phyloP scores from a whole-genome alignment of 164 flowering plant genomes.

The Dillenia turbinata region DNA sequence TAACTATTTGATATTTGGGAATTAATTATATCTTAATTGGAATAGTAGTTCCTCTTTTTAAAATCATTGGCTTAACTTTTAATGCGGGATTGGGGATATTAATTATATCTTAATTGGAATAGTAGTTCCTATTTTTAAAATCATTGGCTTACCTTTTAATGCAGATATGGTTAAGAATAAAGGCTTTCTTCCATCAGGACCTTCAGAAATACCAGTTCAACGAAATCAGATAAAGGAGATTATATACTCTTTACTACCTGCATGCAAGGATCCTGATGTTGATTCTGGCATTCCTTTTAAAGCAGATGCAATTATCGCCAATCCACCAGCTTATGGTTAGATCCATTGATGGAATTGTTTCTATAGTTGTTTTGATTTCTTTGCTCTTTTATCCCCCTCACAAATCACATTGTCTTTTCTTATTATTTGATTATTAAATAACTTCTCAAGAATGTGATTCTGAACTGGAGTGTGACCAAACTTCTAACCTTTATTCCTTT shows the following conservation, averaged over 20 bases:
- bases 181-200: constrained; percentile 97
- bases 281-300: constrained; percentile 84
- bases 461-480: no score
- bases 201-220: constrained; percentile 95
- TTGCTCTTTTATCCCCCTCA: background rate
- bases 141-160: constrained; percentile 3
- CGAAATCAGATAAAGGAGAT: constrained; percentile 93
- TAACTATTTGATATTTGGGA: no score
- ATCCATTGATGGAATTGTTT: constrained; percentile 2
- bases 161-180: constrained; percentile 99
- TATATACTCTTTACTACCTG: constrained; percentile 78
- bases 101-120: no score
- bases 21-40: no score
- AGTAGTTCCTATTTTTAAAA: no score
- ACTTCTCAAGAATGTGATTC: no score
- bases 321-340: constrained; percentile 98
- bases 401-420: background rate
- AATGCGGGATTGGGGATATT: constrained; percentile 29
- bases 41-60: no score
- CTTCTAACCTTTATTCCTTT: no score
- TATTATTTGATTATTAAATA: no score
- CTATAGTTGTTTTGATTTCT: background rate
- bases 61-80: background rate
- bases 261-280: constrained; percentile 82
- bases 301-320: constrained; percentile 97